Conservation (phyloP, 208 protist genomes). For the Acanthamoeba lugdunensis region DNA sequence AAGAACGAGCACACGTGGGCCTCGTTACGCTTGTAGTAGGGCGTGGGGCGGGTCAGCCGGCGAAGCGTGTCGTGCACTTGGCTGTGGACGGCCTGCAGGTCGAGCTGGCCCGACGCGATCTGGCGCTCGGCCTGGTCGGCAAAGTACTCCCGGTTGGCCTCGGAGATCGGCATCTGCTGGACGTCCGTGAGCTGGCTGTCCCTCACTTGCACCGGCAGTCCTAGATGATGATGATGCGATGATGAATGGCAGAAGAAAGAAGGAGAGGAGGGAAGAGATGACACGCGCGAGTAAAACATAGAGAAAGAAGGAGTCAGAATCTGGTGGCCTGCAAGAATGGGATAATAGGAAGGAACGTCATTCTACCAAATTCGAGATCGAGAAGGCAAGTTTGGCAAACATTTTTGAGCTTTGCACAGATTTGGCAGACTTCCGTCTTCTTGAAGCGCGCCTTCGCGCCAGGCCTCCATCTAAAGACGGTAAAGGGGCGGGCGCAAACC, state of each 20-base stretch:
- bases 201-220: slow-evolving; percentile 89
- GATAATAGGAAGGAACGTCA: slow-evolving; percentile 35
- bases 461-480: slow-evolving; percentile 88
- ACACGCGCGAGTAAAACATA: background rate
- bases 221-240: background rate
- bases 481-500: slow-evolving; percentile 86
- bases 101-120: slow-evolving; percentile 48
- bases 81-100: slow-evolving; percentile 44
- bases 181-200: slow-evolving; percentile 81
- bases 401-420: slow-evolving; percentile 91
- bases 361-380: slow-evolving; percentile 89
- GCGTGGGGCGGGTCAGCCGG: slow-evolving; percentile 72
- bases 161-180: slow-evolving; percentile 78
- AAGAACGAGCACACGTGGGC: slow-evolving; percentile 90
- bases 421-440: slow-evolving; percentile 90
- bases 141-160: slow-evolving; percentile 83
- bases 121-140: slow-evolving; percentile 66
- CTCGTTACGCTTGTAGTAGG: slow-evolving; percentile 78
- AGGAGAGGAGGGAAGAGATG: background rate
- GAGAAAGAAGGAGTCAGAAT: background rate
- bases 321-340: background rate
- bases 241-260: background rate
- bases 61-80: slow-evolving; percentile 65
- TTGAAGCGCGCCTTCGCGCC: slow-evolving; percentile 83
- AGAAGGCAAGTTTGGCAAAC: slow-evolving; percentile 91